Evolutionary conservation across 2,329 filamentous ascomycete genomes (phyloP), one percentile per base, ranked within the genome.

Genomic region (Aspergillus felis): DNA sequence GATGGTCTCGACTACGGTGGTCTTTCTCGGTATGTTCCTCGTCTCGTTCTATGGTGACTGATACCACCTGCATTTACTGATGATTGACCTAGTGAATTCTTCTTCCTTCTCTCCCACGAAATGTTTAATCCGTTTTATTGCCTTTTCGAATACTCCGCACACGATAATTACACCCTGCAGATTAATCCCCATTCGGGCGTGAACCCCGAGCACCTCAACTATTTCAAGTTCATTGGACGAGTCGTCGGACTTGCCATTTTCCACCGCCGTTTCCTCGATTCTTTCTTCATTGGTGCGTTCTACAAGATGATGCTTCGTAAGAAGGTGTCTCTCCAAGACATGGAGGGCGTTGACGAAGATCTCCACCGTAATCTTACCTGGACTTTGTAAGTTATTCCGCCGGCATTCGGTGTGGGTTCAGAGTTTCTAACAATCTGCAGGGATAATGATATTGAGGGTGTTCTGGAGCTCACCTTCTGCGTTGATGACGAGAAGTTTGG

Each of bases 81-180:
- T 76, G 61, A 77, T 63, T 44, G 50, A 14, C 8, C 32, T 51
- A 86, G 92, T 84, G 94, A 99, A 78, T 99, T 99, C 82, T 99
- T 99, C 83, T 99, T 99, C 86, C 82, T 99, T 44, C 85, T 99
- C 55, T 97, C 93, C 17, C 94, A 99, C 78, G 94, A 99, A 81
- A 99, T 99, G 94, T 99, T 99, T 81, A 99, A 99, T 76, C 94
- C 94, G 32, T 99, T 99, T 79, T 99, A 99, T 81, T 99, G 94
- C 75, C 83, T 99, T 54, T 99, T 99, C 81, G 94, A 99, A 79
- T 99, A 99, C 77, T 97, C 94, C 27, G 94, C 94, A 42, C 94
- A 99, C 81, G 94, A 99, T 85, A 99, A 99, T 80, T 99, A 99
- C 79, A 99, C 94, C 29, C 88, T 99, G 55, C 94, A 99, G 78